Percentiles rank a stretch among this genome's conserved stretches.
Evolutionary conservation across 2,329 filamentous ascomycete species (phyloP).

Genomic region (Epichloe sylvatica): DNA sequence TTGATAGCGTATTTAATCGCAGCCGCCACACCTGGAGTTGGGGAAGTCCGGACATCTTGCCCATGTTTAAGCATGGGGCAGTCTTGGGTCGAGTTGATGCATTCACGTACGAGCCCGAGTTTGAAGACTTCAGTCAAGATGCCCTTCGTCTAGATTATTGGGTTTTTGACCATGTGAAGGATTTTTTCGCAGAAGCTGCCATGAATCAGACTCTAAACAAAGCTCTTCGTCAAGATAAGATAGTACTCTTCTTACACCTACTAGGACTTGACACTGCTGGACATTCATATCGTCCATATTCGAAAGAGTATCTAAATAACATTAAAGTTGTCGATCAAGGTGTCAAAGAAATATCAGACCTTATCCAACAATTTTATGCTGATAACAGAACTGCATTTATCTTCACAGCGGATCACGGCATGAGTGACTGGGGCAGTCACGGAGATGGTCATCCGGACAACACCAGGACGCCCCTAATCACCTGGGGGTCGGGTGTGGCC

Average conservation of each 20-base stretch:
- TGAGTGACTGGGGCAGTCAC: constrained; percentile 99
- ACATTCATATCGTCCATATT: constrained; percentile 78
- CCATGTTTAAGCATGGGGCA: constrained; percentile 94
- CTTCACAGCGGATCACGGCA: constrained; percentile 95
- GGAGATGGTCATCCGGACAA: constrained; percentile 97
- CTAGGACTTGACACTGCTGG: constrained; percentile 85
- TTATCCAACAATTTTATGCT: constrained; percentile 75
- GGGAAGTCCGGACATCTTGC: constrained; percentile 93
- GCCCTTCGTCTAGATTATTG: constrained; percentile 73
- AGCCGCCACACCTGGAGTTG: constrained; percentile 97
- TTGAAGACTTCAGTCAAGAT: constrained; percentile 80
- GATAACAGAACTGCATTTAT: constrained; percentile 83
- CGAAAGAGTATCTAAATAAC: constrained; percentile 87
- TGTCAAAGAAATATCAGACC: constrained; percentile 65
- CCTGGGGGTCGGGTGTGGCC: constrained; percentile 86
- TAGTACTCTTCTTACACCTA: constrained; percentile 91
- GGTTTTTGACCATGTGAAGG: constrained; percentile 92
- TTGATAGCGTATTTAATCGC: constrained; percentile 96
- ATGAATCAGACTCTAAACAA: constrained; percentile 62
- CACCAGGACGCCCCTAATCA: constrained; percentile 81
- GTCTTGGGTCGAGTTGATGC: constrained; percentile 75
- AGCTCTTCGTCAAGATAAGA: constrained; percentile 64
- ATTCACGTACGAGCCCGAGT: constrained; percentile 69
- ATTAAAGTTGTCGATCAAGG: constrained; percentile 89
- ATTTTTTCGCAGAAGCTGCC: constrained; percentile 67